These are phyloP conservation scores for Avicennia marina DNA, from an alignment of 257 asterid genomes.

Conservation along the genomic window DNA sequence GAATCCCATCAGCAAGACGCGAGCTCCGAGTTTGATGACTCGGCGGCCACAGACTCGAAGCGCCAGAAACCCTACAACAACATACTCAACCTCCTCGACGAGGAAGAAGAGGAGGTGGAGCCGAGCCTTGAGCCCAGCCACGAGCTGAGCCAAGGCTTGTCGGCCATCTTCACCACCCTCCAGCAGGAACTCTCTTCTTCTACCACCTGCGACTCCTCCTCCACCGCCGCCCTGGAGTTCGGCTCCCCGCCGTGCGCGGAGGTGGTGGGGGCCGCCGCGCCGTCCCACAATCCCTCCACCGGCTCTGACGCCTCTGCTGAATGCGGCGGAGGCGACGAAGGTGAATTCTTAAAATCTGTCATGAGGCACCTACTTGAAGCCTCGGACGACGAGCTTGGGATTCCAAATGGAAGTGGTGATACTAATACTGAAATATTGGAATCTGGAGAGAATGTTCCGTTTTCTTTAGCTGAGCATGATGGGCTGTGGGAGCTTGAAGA, in stretches of 20 bases:
- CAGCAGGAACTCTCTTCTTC: conserved; percentile 54
- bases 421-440: conserved; percentile 1
- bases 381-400: conserved; percentile 64
- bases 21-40: no score
- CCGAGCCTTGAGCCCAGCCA: conserved; percentile 32
- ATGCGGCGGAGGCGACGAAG: conserved; percentile 21
- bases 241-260: no score
- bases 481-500: conserved; percentile 63
- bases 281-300: no score
- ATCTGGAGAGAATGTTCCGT: conserved; percentile 9
- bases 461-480: conserved; percentile 2
- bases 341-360: conserved; percentile 39
- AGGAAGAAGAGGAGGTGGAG: conserved; percentile 33
- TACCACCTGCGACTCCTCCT: conserved; percentile 14
- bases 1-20: conserved; percentile 17
- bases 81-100: conserved; percentile 61
- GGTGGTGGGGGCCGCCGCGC: no score
- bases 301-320: conserved; percentile 4
- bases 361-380: conserved; percentile 77
- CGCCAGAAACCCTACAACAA: conserved; percentile 50
- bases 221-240: conserved; percentile 17
- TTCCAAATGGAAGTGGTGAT: conserved; percentile 31
- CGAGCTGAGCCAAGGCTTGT: conserved; percentile 40
- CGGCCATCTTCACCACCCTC: conserved; percentile 59
- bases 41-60: conserved; percentile 22